Conservation (phyloP, 1,284 basidiomycete species). For the Heterobasidion annosum region DNA sequence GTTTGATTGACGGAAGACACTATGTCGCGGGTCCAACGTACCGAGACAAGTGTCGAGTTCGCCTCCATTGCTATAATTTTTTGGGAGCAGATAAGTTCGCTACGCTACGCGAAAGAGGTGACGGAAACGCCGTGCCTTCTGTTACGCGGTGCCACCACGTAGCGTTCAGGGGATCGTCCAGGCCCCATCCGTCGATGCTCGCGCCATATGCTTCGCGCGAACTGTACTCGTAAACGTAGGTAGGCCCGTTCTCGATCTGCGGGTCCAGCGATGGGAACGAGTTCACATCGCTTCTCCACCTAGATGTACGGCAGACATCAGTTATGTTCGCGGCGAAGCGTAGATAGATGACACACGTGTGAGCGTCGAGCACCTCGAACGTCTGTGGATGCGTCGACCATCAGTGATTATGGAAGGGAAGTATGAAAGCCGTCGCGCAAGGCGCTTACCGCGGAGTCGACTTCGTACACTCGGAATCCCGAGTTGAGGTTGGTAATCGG, state of each 20-base stretch:
- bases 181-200: conserved; percentile 53
- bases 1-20: background rate
- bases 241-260: conserved; percentile 52
- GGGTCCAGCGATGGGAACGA: conserved; percentile 44
- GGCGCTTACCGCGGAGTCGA: conserved; percentile 55
- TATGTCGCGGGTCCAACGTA: conserved; percentile 19
- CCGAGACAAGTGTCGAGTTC: conserved; percentile 48
- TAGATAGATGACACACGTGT: conserved; percentile 43
- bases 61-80: conserved; percentile 46
- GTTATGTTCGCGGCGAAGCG: background rate
- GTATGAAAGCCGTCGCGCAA: background rate
- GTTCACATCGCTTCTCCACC: conserved; percentile 57
- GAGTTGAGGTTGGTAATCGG: conserved; percentile 71
- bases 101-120: conserved; percentile 1
- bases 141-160: conserved; percentile 82
- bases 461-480: conserved; percentile 73
- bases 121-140: conserved; percentile 38
- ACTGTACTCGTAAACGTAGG: conserved; percentile 63
- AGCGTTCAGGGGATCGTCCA: conserved; percentile 66
- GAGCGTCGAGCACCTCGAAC: conserved; percentile 65
- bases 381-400: conserved; percentile 30
- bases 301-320: conserved; percentile 15
- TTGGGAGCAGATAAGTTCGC: background rate
- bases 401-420: conserved; percentile 2
- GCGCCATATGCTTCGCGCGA: conserved; percentile 61